Percentiles rank a stretch among this genome's conserved stretches.
phyloP scores from a whole-genome alignment of 148 eudicot genomes.

The Hydrangea macrophylla region DNA sequence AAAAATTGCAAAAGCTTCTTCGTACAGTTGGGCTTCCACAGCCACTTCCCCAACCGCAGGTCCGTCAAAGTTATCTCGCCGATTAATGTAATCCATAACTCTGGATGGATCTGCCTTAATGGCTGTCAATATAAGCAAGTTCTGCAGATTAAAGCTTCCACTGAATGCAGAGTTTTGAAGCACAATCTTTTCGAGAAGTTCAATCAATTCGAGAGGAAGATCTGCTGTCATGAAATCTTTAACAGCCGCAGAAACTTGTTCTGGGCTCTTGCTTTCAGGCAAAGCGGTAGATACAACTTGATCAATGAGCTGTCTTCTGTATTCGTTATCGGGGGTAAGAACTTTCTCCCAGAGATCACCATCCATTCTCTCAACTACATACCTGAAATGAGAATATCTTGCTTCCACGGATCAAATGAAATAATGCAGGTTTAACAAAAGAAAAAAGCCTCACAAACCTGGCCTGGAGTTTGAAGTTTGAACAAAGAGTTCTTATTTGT shows the following conservation, averaged over 20 bases:
- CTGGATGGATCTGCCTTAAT: conserved; percentile 94
- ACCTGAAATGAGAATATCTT: conserved; percentile 30
- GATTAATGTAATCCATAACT: conserved; percentile 92
- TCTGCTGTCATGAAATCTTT: conserved; percentile 99
- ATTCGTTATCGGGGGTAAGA: conserved; percentile 87
- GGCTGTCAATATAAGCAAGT: conserved; percentile 94
- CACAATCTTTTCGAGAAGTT: conserved; percentile 94
- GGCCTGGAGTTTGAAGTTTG: conserved; percentile 80
- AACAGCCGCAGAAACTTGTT: conserved; percentile 99
- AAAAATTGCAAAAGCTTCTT: conserved; percentile 94
- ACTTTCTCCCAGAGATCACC: conserved; percentile 93
- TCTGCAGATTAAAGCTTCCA: conserved; percentile 93
- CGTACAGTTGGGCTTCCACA: conserved; percentile 88
- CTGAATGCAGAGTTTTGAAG: conserved; percentile 98
- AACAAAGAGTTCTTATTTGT: conserved; percentile 93
- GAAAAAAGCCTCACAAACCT: conserved; percentile 38
- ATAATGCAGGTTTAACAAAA: not conserved
- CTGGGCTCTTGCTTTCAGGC: conserved; percentile 99
- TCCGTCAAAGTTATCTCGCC: conserved; percentile 97
- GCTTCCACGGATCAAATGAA: not conserved
- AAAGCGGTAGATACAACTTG: conserved; percentile 98
- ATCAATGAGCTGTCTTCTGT: conserved; percentile 89
- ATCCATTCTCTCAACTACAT: conserved; percentile 97
- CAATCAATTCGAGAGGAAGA: conserved; percentile 95
- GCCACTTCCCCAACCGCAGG: conserved; percentile 98